Percentiles rank a stretch among this genome's conserved stretches.
Conservation (phyloP, 768 basidiomycete species). For the Dacryopinax primogenitus region DNA sequence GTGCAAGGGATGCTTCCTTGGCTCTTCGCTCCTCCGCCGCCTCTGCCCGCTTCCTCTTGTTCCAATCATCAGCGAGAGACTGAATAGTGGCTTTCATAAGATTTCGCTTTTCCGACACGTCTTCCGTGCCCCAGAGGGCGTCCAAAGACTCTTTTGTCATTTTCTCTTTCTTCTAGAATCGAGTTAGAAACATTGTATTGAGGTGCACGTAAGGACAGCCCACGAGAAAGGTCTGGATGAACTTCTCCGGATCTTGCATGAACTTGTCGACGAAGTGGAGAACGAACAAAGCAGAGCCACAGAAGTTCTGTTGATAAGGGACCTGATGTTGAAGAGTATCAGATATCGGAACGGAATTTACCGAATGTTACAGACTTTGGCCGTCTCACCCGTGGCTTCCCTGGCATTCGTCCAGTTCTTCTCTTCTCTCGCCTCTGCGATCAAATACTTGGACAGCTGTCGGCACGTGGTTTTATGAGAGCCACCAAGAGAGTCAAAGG, state of each 20-base stretch:
- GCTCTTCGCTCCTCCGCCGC: neutral
- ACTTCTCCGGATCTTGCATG: slow-evolving; percentile 45
- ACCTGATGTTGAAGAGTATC: slow-evolving; percentile 38
- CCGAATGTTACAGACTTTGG: slow-evolving; percentile 23
- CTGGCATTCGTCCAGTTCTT: slow-evolving; percentile 28
- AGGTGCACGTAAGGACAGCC: neutral
- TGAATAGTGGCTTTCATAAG: neutral
- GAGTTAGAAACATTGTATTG: neutral
- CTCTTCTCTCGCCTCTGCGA: slow-evolving; percentile 68
- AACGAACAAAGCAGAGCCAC: slow-evolving; percentile 87
- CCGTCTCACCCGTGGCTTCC: slow-evolving; percentile 38
- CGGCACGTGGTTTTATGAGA: slow-evolving; percentile 54
- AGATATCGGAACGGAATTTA: neutral
- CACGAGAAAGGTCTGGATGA: slow-evolving; percentile 39
- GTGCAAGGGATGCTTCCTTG: neutral
- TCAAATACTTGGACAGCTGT: slow-evolving; percentile 53
- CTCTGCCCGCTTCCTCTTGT: neutral
- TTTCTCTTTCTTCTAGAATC: neutral
- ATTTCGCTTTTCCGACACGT: neutral
- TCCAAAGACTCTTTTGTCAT: neutral
- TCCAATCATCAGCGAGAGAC: neutral
- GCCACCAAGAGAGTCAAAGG: slow-evolving; percentile 75
- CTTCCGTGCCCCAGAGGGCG: neutral
- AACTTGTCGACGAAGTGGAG: slow-evolving; percentile 76
- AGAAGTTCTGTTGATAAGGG: slow-evolving; percentile 75